phyloP scores from a whole-genome alignment of 208 protist genomes.

The Acanthamoeba healyi region DNA sequence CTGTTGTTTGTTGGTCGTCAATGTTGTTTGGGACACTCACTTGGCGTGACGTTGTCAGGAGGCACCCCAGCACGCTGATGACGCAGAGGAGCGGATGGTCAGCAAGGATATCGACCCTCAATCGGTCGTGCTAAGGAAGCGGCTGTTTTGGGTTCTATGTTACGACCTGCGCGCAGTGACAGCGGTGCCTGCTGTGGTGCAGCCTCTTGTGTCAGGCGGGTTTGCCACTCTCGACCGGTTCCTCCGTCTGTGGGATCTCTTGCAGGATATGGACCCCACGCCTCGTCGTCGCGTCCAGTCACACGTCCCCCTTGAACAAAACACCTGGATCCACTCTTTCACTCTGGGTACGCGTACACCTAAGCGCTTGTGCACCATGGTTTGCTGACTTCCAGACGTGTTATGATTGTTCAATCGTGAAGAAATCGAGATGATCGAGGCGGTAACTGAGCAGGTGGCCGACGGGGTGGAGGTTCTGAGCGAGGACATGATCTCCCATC shows the following conservation, averaged over 20 bases:
- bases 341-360: neutral
- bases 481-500: neutral
- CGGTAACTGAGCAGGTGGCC: conserved; percentile 20
- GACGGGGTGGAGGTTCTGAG: neutral
- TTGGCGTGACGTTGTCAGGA: no score
- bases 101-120: neutral
- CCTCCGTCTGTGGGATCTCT: neutral
- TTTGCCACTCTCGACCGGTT: neutral
- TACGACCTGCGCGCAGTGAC: conserved; percentile 34
- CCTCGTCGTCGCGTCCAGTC: neutral
- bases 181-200: conserved; percentile 11
- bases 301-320: neutral
- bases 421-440: neutral
- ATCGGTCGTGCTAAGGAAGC: conserved; percentile 1
- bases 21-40: no score
- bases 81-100: neutral
- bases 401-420: no score
- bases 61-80: neutral
- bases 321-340: neutral
- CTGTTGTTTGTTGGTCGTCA: no score
- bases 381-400: no score
- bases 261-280: conserved; percentile 23
- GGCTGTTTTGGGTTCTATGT: conserved; percentile 37
- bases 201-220: neutral
- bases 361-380: no score